Percentiles rank a stretch among this genome's conserved stretches.
These are phyloP conservation scores for Fraxinus xanthoxyloides DNA, from an alignment of 305 asterid genomes.

Conservation along the genomic window DNA sequence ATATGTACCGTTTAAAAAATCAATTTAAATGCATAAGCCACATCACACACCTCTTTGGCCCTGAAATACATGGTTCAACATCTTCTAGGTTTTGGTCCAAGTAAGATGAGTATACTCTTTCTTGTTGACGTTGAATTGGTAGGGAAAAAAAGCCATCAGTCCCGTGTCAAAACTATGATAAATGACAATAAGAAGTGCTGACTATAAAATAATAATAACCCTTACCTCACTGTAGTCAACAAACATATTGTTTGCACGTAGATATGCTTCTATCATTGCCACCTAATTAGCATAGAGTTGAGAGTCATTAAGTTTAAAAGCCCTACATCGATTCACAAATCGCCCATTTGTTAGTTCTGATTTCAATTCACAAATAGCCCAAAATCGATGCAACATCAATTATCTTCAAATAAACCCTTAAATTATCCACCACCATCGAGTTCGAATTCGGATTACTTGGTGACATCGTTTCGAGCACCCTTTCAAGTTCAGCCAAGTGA, in stretches of 20 bases:
- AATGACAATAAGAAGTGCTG: not conserved
- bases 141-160: not conserved
- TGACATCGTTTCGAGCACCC: too few relatives aligned
- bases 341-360: too few relatives aligned
- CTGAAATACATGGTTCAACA: conserved; percentile 84
- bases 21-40: conserved; percentile 3
- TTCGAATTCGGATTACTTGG: too few relatives aligned
- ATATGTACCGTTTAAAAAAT: conserved; percentile 3
- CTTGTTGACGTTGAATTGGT: conserved; percentile 71
- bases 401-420: too few relatives aligned
- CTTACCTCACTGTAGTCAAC: conserved; percentile 25
- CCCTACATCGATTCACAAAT: too few relatives aligned
- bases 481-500: too few relatives aligned
- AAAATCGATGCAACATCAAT: too few relatives aligned
- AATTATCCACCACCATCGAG: too few relatives aligned
- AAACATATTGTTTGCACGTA: conserved; percentile 28
- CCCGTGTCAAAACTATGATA: not conserved
- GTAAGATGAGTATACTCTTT: conserved; percentile 71
- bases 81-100: conserved; percentile 61
- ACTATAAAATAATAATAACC: not conserved
- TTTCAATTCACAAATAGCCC: too few relatives aligned
- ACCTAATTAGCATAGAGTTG: too few relatives aligned
- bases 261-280: conserved; percentile 83
- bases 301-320: too few relatives aligned
- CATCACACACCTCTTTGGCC: conserved; percentile 74